Conservation (phyloP, 352 stramenopile species). For the Phytophthora sojae region DNA sequence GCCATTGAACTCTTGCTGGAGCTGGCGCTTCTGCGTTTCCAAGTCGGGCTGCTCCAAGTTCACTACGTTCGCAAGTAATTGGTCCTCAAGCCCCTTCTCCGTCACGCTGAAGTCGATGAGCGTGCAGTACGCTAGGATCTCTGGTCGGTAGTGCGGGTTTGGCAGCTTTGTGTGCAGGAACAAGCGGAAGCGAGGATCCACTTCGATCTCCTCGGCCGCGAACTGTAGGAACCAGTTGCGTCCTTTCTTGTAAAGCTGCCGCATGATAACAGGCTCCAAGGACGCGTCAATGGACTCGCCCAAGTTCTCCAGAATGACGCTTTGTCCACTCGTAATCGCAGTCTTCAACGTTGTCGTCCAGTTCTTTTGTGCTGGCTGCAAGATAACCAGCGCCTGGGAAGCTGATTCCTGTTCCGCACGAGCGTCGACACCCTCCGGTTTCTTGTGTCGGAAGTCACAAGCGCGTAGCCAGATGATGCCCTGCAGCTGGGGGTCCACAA, state of each 20-base stretch:
- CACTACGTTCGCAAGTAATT: conserved; percentile 90
- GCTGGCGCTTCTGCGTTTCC: conserved; percentile 89
- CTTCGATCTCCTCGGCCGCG: conserved; percentile 91
- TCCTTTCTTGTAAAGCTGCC: conserved; percentile 89
- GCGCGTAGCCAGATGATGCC: conserved; percentile 88
- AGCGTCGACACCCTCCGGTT: neutral
- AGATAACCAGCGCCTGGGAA: conserved; percentile 58
- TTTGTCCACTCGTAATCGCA: conserved; percentile 77
- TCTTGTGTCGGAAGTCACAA: conserved; percentile 52
- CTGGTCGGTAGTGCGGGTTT: conserved; percentile 93
- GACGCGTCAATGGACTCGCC: conserved; percentile 87
- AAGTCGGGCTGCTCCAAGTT: conserved; percentile 91
- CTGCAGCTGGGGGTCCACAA: conserved; percentile 93
- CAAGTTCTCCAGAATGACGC: conserved; percentile 93
- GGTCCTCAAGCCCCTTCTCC: conserved; percentile 90
- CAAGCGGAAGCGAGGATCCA: conserved; percentile 87
- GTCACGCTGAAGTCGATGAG: conserved; percentile 96
- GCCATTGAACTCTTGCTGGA: conserved; percentile 91
- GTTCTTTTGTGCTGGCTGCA: conserved; percentile 79
- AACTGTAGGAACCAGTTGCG: conserved; percentile 90
- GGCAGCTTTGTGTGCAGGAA: conserved; percentile 93
- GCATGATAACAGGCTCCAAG: conserved; percentile 91
- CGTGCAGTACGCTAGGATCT: conserved; percentile 93
- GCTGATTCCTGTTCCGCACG: conserved; percentile 4
- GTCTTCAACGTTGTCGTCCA: conserved; percentile 81